Evolutionary conservation across 2,329 filamentous ascomycete species (phyloP), one percentile per base, ranked within the genome.

Genomic region (Tolypocladium cylindrosporum): DNA sequence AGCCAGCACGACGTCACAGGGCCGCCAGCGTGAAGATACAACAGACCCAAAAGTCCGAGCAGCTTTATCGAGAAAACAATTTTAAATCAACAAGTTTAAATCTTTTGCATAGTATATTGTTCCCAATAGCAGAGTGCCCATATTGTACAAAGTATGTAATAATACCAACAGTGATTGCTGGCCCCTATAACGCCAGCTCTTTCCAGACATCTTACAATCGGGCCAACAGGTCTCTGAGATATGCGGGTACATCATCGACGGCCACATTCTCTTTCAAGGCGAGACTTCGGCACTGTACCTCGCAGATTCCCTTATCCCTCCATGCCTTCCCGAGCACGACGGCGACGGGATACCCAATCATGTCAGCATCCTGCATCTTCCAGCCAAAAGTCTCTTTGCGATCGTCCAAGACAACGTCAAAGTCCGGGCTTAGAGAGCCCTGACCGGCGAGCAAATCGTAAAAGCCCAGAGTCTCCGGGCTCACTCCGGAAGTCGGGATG

Each of bases 291-390:
- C 90, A 93, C 68, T 96, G 90, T 37, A 96, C 82, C 70, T 96
- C 91, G 42, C 88, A 82, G n/a, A 75, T 71, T 51, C 76, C 75
- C 1, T 78, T 74, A 42, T 80, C 74, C 51, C 67, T 75, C 87
- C 89, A 96, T 4, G 76, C 77, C 61, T 82, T 87, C 0, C 93
- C 93, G 39, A 97, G 71, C 2, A 97, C 79, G 14, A 97, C 78
- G 10, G 93, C 79, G 14, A 97, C 78, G 0, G 93, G 93, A 69
- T 95, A 96, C 3, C 94, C 94, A 57, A 93, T 84, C 59, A 94
- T 70, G 71, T 97, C 92, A 1, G 93, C 94, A 73, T 99, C 94
- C 42, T 84, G 85, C 68, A 97, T 77, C 71, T 96, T 97, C 90
- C 90, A 96, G 3, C 84, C 82, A 60, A 97, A 78, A 1, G 81